Percentiles rank a stretch among this genome's conserved stretches.
phyloP scores from a whole-genome alignment of 208 protist species.

The Leishmania arabica region DNA sequence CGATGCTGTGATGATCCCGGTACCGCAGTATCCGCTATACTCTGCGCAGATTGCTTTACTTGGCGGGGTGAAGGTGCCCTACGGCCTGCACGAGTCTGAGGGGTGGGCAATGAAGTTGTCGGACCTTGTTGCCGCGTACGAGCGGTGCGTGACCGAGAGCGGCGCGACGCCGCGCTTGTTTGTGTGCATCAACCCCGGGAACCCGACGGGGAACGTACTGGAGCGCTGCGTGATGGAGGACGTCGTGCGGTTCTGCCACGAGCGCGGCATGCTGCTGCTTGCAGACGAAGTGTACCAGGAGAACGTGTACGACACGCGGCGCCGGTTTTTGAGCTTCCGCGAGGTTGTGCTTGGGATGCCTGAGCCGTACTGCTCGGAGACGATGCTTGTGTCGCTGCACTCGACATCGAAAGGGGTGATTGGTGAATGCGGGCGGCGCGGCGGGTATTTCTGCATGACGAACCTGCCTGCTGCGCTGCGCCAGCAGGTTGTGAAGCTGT shows the following conservation, averaged over 20 bases:
- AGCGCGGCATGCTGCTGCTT: slow-evolving; percentile 91
- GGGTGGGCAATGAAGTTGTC: slow-evolving; percentile 87
- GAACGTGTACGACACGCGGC: slow-evolving; percentile 95
- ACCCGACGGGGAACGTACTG: slow-evolving; percentile 97
- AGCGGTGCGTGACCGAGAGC: slow-evolving; percentile 52
- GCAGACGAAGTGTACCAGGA: slow-evolving; percentile 99
- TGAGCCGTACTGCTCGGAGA: slow-evolving; percentile 64
- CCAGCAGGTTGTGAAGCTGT: slow-evolving; percentile 96
- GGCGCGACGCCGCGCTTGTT: slow-evolving; percentile 92
- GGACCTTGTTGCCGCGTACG: slow-evolving; percentile 65
- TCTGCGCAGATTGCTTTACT: slow-evolving; percentile 96
- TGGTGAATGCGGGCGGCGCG: slow-evolving; percentile 98
- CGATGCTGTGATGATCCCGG: slow-evolving; percentile 96
- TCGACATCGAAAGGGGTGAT: slow-evolving; percentile 98
- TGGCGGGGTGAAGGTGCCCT: slow-evolving; percentile 90
- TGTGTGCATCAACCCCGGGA: slow-evolving; percentile 99
- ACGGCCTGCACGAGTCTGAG: slow-evolving; percentile 95
- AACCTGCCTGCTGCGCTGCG: slow-evolving; percentile 70
- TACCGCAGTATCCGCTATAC: slow-evolving; percentile 99
- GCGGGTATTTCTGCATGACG: slow-evolving; percentile 97
- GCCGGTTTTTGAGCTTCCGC: slow-evolving; percentile 94
- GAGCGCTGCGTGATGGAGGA: slow-evolving; percentile 76
- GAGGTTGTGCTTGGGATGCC: slow-evolving; percentile 66
- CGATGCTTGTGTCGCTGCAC: slow-evolving; percentile 94
- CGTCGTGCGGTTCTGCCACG: slow-evolving; percentile 72